These are phyloP conservation scores for Bodo saltans DNA, from an alignment of 78 protist genomes.

Conservation along the genomic window DNA sequence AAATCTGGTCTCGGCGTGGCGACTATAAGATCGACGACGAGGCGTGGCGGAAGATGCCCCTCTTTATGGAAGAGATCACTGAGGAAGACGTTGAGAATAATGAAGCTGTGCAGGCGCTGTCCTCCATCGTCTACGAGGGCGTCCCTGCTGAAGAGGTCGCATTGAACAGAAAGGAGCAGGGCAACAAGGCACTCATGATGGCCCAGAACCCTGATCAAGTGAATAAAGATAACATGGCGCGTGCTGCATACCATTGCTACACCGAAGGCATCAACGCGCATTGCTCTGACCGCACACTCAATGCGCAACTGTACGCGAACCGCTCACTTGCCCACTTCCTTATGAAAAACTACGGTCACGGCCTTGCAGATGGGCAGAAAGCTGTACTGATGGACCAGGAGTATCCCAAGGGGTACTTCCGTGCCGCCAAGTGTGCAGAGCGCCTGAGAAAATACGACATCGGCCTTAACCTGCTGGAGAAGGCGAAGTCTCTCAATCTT, in stretches of 20 bases:
- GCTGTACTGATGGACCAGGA: constrained; percentile 54
- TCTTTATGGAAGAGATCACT: background rate
- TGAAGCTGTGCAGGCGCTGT: background rate
- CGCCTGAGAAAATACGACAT: background rate
- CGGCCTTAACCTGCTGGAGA: background rate
- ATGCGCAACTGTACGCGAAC: constrained; percentile 59
- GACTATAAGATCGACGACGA: background rate
- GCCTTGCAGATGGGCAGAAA: constrained; percentile 68
- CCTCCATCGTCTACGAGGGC: background rate
- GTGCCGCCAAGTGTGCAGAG: constrained; percentile 27
- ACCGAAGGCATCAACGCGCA: background rate
- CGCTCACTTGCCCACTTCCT: constrained; percentile 72
- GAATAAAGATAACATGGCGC: background rate
- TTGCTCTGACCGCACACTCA: background rate
- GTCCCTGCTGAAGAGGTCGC: background rate
- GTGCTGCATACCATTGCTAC: background rate
- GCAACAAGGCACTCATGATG: background rate
- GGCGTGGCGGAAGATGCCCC: background rate
- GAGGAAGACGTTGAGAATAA: background rate
- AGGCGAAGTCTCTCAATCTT: background rate
- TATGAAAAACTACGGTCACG: constrained; percentile 52
- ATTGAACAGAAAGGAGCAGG: background rate
- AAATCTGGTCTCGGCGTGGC: background rate
- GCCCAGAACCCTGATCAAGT: background rate
- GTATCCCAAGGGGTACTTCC: constrained; percentile 80